These are phyloP conservation scores for Zygnema cylindricum DNA, from an alignment of 139 green algal genomes.

Conservation along the genomic window DNA sequence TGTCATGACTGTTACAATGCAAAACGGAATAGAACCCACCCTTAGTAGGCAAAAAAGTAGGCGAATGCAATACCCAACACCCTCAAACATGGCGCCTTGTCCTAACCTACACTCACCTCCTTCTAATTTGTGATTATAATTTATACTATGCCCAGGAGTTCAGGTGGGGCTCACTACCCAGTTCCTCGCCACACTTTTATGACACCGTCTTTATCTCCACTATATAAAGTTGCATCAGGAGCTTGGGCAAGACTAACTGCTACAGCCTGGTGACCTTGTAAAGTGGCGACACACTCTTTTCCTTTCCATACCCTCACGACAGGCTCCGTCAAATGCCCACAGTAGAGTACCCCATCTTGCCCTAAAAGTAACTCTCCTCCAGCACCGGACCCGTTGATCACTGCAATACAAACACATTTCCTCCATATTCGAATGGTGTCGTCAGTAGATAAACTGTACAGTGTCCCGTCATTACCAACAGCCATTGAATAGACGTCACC, in stretches of 20 bases:
- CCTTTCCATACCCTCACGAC: background rate
- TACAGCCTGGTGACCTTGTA: background rate
- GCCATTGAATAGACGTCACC: background rate
- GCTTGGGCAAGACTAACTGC: background rate
- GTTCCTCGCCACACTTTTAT: background rate
- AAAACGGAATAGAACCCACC: too few species aligned
- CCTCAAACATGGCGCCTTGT: too few species aligned
- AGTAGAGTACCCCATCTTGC: background rate
- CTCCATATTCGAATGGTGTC: background rate
- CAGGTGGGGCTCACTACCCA: too few species aligned
- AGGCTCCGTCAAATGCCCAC: background rate
- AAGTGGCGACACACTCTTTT: constrained; percentile 7
- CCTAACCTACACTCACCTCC: too few species aligned
- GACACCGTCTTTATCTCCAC: background rate
- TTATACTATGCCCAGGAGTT: too few species aligned
- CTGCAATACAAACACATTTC: background rate
- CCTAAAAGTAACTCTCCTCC: background rate
- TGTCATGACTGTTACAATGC: too few species aligned
- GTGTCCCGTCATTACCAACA: background rate
- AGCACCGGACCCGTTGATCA: background rate
- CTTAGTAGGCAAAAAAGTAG: too few species aligned
- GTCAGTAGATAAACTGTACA: background rate
- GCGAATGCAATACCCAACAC: too few species aligned
- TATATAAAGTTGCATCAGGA: constrained; percentile 9
- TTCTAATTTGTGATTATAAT: too few species aligned